These are phyloP conservation scores for Globisporangium lucens DNA, from an alignment of 352 stramenopile species.

Conservation along the genomic window DNA sequence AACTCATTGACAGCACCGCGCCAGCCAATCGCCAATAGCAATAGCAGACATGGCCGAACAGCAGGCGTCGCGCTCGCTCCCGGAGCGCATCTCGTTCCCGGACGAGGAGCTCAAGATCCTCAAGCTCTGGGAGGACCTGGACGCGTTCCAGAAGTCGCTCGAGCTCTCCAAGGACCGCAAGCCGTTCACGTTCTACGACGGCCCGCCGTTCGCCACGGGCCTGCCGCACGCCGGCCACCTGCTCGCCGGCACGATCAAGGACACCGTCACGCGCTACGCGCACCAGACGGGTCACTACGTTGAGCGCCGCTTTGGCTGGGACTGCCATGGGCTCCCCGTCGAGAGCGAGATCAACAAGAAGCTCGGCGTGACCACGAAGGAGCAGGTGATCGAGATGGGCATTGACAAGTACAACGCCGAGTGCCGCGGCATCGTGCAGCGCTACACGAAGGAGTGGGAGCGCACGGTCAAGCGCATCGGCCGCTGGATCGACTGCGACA, in stretches of 20 bases:
- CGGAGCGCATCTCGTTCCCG: conserved; percentile 87
- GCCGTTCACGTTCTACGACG: conserved; percentile 99
- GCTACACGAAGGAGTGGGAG: conserved; percentile 99
- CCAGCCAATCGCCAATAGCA: not conserved
- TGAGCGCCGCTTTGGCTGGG: conserved; percentile 97
- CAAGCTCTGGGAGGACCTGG: conserved; percentile 78
- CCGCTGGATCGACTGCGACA: conserved; percentile 99
- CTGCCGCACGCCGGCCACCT: conserved; percentile 99
- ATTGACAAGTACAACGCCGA: conserved; percentile 99
- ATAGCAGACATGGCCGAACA: conserved; percentile 16
- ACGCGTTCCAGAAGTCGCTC: conserved; percentile 91
- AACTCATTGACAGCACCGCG: not conserved
- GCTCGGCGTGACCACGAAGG: conserved; percentile 95
- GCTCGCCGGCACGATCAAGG: conserved; percentile 99
- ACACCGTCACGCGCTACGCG: conserved; percentile 99
- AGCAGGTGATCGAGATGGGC: conserved; percentile 97
- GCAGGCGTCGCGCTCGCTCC: conserved; percentile 54
- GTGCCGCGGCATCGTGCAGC: conserved; percentile 96
- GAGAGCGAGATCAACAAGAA: conserved; percentile 99
- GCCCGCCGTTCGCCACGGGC: conserved; percentile 98
- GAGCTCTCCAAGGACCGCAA: conserved; percentile 90
- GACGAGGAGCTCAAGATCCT: conserved; percentile 80
- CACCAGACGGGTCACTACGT: conserved; percentile 98
- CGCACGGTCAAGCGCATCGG: conserved; percentile 96
- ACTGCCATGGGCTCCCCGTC: conserved; percentile 98